Evolutionary conservation across 495 filamentous ascomycete genomes (phyloP).

Genomic region (Podospora appendiculata): DNA sequence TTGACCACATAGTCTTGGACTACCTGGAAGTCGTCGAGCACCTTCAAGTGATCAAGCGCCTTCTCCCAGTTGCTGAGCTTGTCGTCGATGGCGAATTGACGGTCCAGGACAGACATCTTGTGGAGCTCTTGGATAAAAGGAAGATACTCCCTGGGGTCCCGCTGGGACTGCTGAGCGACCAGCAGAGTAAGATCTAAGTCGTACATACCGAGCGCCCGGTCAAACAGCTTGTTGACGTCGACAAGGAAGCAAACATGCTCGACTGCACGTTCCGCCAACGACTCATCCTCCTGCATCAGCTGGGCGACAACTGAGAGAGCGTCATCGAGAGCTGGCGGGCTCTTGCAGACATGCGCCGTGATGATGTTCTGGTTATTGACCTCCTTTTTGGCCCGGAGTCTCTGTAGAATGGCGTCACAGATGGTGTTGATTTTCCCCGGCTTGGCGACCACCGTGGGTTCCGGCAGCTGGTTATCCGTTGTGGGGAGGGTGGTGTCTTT

Average conservation of each 20-base stretch:
- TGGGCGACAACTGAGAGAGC: slow-evolving; percentile 71
- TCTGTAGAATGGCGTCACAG: slow-evolving; percentile 74
- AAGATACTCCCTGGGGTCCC: slow-evolving; percentile 91
- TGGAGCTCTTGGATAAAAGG: slow-evolving; percentile 87
- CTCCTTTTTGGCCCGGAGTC: slow-evolving; percentile 52
- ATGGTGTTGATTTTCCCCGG: slow-evolving; percentile 73
- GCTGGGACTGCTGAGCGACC: slow-evolving; percentile 92
- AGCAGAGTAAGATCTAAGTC: slow-evolving; percentile 82
- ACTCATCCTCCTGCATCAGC: slow-evolving; percentile 57
- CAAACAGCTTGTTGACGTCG: slow-evolving; percentile 88
- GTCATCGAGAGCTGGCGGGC: slow-evolving; percentile 80
- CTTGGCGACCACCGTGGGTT: slow-evolving; percentile 4
- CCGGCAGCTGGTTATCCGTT: slow-evolving; percentile 9
- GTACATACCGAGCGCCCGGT: slow-evolving; percentile 83
- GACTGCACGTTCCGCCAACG: slow-evolving; percentile 73
- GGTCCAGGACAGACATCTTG: slow-evolving; percentile 55
- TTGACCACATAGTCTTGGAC: slow-evolving; percentile 64
- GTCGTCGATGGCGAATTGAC: slow-evolving; percentile 81
- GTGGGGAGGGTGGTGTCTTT: slow-evolving; percentile 57
- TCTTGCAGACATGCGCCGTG: slow-evolving; percentile 90
- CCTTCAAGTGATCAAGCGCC: slow-evolving; percentile 68
- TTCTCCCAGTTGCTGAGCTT: slow-evolving; percentile 67
- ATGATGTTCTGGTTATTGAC: slow-evolving; percentile 85
- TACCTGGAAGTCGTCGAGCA: slow-evolving; percentile 60
- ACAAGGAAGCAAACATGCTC: slow-evolving; percentile 96